Base-by-base conservation (phyloP, 2,329 filamentous ascomycete species). In the Venturia oleaginea region DNA sequence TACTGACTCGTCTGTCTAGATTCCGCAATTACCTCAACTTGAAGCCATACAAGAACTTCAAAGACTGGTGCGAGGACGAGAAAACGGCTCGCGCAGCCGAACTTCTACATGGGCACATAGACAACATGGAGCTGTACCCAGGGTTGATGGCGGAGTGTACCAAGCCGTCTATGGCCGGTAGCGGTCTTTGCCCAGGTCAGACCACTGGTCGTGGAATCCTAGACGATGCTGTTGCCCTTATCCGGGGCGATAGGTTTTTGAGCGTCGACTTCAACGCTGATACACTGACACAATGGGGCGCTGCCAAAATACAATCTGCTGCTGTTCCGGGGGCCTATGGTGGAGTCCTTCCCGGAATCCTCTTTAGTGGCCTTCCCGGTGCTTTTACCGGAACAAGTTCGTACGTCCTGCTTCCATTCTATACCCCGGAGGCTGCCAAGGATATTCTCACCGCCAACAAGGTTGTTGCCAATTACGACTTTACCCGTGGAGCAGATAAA, bases 251-350 rank as follows among this genome's bases (percentile, higher is more conserved):
- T 68, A 74, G 78, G 4, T 80, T 77, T 68, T 73, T 80, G 15
- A 79, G 75, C 66, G 77, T 78, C 68, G 78, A 81, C 66, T 77
- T 80, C 71, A 80, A 80, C 71, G 78, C 76, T 70, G 77, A 71
- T 57, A 80, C 77, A 1, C 71, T 81, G 46, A 80, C 78, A 7
- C 76, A 82, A 46, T 83, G 80, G 80, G 81, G 81, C 34, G 76
- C 77, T n/a, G 71, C 77, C 17, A 76, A 81, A 67, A 70, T 81
- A 4, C 70, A 43, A 43, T 40, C 70, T 51, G 71, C 72, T 30
- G 67, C 71, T 7, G 72, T 74, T 15, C 70, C 74, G 5, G 79
- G 79, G 11, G 70, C 77, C 4, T 81, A 81, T 66, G 78, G 80
- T 32, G 79, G 79, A 30, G 76, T 82, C 65, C 70, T 82, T 1